These are phyloP conservation scores for Quercus mongolica DNA, from an alignment of 306 rosid species.

Conservation along the genomic window DNA sequence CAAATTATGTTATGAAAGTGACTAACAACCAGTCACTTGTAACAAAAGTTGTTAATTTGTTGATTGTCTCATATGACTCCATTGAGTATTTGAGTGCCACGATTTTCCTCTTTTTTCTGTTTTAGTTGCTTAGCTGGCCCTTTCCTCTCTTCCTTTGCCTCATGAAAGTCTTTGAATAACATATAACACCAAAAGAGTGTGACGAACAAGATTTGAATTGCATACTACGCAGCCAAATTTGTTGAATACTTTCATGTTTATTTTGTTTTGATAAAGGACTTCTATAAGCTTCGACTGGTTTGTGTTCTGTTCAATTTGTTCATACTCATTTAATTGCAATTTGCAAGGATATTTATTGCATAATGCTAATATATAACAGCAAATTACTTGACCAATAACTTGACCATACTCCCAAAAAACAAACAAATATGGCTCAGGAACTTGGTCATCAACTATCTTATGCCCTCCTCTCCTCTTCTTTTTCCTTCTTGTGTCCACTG, in stretches of 20 bases:
- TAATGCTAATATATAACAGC: not conserved
- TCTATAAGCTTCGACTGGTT: not conserved
- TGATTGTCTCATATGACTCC: too few species aligned
- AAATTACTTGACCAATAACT: not conserved
- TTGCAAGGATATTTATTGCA: not conserved
- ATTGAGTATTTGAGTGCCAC: too few species aligned
- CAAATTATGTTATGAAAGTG: too few species aligned
- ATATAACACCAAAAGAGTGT: not conserved
- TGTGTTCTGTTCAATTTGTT: not conserved
- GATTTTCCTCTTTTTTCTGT: not conserved
- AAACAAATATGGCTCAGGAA: too few species aligned
- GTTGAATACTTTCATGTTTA: not conserved
- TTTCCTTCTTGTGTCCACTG: too few species aligned
- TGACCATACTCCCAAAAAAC: too few species aligned
- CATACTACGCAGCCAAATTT: not conserved
- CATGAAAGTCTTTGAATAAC: not conserved
- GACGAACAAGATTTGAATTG: not conserved
- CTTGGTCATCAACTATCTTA: too few species aligned
- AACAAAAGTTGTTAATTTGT: too few species aligned
- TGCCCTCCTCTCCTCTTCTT: too few species aligned
- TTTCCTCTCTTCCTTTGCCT: not conserved
- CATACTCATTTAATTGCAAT: not conserved
- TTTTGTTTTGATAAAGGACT: not conserved
- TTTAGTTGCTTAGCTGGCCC: not conserved
- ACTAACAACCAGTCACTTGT: too few species aligned